Evolutionary conservation across 352 stramenopile species (phyloP), one percentile per base, ranked within the genome.

Genomic region (Pythium biforme): DNA sequence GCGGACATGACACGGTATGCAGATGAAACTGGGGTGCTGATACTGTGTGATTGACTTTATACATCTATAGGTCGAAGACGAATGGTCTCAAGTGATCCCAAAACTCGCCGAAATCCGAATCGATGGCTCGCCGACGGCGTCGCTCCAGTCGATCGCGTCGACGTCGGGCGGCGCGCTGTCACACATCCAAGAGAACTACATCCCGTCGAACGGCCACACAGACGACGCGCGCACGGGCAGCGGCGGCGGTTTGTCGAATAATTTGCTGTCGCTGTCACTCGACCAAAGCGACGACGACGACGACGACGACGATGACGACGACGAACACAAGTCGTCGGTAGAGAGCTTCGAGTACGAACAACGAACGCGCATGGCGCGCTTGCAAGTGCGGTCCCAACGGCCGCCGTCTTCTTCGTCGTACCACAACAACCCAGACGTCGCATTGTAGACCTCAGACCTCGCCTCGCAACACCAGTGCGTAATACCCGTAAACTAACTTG

Each of bases 41-140:
- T n/a, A n/a, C n/a, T n/a, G n/a, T n/a, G n/a, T n/a, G n/a, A n/a
- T n/a, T n/a, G n/a, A n/a, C 15, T 37, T 59, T 43, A 0, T 65
- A 19, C 9, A 6, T n/a, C 8, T 47, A 26, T 43, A 86, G 74
- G 76, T 88, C 1, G 87, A 96, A 54, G 75, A 86, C 3, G 83
- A 92, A 54, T 96, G 87, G 87, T 75, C 82, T 54, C 67, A 79
- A 29, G 81, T 94, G 11, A 86, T 96, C 25, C 87, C 85, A 1
- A 77, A 86, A 50, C 73, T 96, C 0, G 69, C 76, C 4, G 62
- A 81, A 59, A 96, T 96, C 29, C 83, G 86, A 12, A 79, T 94
- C 9, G 80, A 93, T 33, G 55, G 52, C 25, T 83, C 78, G 14
- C 67, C 79, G 1, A 48, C 74, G 11, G 59, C 54, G 7, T 81